Base-by-base conservation (phyloP, 768 basidiomycete species). In the Kwoniella sp. region DNA sequence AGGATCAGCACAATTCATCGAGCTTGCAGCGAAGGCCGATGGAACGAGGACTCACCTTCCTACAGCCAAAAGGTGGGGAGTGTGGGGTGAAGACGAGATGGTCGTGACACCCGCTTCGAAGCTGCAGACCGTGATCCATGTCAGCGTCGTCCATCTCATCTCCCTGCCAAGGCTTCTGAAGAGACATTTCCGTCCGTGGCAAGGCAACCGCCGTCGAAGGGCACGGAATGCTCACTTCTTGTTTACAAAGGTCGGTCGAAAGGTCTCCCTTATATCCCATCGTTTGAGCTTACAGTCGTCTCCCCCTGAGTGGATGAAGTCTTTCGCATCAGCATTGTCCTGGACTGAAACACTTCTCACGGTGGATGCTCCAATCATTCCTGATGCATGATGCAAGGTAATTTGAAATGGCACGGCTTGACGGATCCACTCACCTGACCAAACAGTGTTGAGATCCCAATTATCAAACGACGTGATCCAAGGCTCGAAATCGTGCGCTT, bases 401-500 rank as follows among this genome's bases (percentile, higher is more conserved):
- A n/a, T n/a, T n/a, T n/a, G n/a, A n/a, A n/a, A n/a, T n/a, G n/a
- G n/a, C n/a, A n/a, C n/a, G n/a, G n/a, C n/a, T n/a, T n/a, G n/a
- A n/a, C n/a, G n/a, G n/a, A n/a, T n/a, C n/a, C n/a, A 70, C 82
- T 54, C 53, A 90, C 93, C 94, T 12, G 92, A 92, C 82, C 91
- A 97, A 3, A 96, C 83, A 37, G 91, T 79, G 72, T 87, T 87
- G 0, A 84, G 82, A 65, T 93, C 83, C 90, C 92, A 95, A 69
- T 89, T 88, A 73, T 97, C 86, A 89, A 92, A 98, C 0, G 90
- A 87, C 0, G 90, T 87, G 55, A 92, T 87, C 96, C 96, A 99
- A 0, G 94, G 90, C 76, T 99, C 96, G 73, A 88, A 87, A 63
- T 93, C 91, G 72, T 98, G 96, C 0, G 91, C 94, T 25, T 86